Evolutionary conservation across 2,329 filamentous ascomycete species (phyloP).

Genomic region (Hypoxylon sp.): DNA sequence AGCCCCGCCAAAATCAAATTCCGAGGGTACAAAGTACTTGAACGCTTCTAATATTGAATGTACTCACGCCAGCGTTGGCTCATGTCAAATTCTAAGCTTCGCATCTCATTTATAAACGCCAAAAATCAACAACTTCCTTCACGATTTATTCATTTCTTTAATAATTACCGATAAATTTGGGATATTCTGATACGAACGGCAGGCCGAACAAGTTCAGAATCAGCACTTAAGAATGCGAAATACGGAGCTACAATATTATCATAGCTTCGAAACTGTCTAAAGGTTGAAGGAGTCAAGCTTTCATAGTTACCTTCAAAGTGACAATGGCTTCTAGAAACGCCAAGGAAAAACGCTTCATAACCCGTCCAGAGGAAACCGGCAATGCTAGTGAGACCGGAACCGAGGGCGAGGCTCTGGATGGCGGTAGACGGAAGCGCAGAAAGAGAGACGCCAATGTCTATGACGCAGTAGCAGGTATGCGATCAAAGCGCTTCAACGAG

Average conservation of each 20-base stretch:
- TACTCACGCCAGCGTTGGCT: neutral
- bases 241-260: constrained; percentile 2
- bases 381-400: constrained; percentile 45
- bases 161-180: neutral
- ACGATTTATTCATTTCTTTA: too few species aligned
- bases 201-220: neutral
- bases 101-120: neutral
- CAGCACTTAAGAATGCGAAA: constrained; percentile 17
- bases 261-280: constrained; percentile 3
- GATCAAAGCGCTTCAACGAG: neutral
- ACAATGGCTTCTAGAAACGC: constrained; percentile 48
- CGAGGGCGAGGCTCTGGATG: constrained; percentile 39
- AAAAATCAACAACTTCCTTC: neutral
- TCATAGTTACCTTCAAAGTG: constrained; percentile 1
- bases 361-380: constrained; percentile 36
- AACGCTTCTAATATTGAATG: constrained; percentile 1
- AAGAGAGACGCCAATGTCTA: constrained; percentile 71
- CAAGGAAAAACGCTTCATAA: constrained; percentile 42
- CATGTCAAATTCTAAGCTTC: constrained; percentile 17
- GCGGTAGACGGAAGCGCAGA: constrained; percentile 44
- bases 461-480: constrained; percentile 79
- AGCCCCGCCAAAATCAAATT: constrained; percentile 34
- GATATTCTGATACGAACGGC: neutral
- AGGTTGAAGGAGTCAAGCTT: neutral
- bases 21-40: constrained; percentile 18